Conservation (phyloP, 2,329 filamentous ascomycete genomes). For the Fusarium equiseti region DNA sequence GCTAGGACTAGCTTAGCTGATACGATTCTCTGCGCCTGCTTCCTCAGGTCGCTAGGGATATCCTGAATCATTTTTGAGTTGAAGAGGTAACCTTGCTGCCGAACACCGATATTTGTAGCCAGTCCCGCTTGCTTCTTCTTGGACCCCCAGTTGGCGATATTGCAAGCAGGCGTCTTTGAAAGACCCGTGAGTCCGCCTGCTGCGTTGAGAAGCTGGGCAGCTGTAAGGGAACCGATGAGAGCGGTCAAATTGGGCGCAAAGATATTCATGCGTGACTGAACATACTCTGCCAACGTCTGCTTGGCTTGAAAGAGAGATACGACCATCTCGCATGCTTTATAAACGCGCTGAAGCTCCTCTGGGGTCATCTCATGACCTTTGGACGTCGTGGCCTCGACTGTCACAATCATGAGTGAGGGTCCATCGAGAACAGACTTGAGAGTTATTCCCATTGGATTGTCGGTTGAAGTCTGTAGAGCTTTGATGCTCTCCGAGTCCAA, state of each 20-base stretch:
- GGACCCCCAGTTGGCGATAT: slow-evolving; percentile 89
- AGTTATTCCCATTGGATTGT: slow-evolving; percentile 81
- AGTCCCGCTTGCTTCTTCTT: slow-evolving; percentile 88
- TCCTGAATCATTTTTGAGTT: slow-evolving; percentile 89
- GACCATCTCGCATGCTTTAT: slow-evolving; percentile 86
- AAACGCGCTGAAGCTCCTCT: slow-evolving; percentile 79
- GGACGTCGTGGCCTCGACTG: slow-evolving; percentile 91
- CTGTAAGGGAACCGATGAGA: slow-evolving; percentile 90
- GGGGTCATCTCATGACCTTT: slow-evolving; percentile 81
- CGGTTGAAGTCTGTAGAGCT: slow-evolving; percentile 76
- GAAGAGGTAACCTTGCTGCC: slow-evolving; percentile 94
- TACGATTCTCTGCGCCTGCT: slow-evolving; percentile 94
- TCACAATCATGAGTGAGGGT: slow-evolving; percentile 93
- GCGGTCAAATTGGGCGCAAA: slow-evolving; percentile 95
- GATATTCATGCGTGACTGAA: slow-evolving; percentile 95
- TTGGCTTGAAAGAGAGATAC: slow-evolving; percentile 90
- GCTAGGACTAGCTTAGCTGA: slow-evolving; percentile 94
- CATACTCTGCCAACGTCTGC: slow-evolving; percentile 88
- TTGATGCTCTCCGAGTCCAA: slow-evolving; percentile 86
- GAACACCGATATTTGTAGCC: slow-evolving; percentile 90
- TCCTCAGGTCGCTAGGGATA: slow-evolving; percentile 87
- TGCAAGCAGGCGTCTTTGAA: slow-evolving; percentile 93
- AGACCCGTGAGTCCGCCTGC: slow-evolving; percentile 89
- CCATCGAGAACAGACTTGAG: slow-evolving; percentile 87
- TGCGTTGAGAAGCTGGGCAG: slow-evolving; percentile 95